A percentile compares a stretch with the other conserved stretches of the same genome.
These are phyloP conservation scores for Ampelocalamus luodianensis DNA, from an alignment of 176 grass and related monocot species.

Conservation along the genomic window DNA sequence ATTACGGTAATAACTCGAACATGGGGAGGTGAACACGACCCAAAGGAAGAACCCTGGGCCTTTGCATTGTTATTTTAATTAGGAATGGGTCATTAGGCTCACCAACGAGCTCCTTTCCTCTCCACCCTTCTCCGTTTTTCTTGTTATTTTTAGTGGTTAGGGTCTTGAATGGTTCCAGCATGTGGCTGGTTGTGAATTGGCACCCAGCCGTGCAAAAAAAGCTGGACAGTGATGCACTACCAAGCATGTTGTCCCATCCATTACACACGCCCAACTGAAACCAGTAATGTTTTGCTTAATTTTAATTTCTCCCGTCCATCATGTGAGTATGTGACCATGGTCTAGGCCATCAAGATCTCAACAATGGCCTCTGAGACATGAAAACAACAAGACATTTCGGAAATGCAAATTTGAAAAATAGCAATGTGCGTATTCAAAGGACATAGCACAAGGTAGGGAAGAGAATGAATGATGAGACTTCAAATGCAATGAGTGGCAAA, in stretches of 20 bases:
- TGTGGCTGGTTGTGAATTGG: neutral
- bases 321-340: neutral
- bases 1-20: neutral
- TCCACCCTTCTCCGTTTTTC: neutral
- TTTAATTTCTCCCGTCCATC: neutral
- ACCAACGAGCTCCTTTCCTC: neutral
- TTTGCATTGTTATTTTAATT: neutral
- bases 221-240: constrained; percentile 44
- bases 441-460: neutral
- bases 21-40: neutral
- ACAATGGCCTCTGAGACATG: neutral
- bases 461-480: neutral
- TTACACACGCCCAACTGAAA: neutral
- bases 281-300: neutral
- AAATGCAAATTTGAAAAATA: neutral
- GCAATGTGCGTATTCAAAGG: neutral
- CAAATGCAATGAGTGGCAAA: constrained; percentile 30
- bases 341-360: neutral
- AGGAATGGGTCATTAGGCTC: constrained; percentile 9
- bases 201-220: neutral
- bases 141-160: constrained; percentile 30
- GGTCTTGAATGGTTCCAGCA: neutral
- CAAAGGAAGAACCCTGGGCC: neutral
- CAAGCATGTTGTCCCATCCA: constrained; percentile 36
- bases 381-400: neutral